A percentile compares a stretch with the other conserved stretches of the same genome.
Conservation (phyloP, 305 asterid genomes). For the Solanum hybrid region DNA sequence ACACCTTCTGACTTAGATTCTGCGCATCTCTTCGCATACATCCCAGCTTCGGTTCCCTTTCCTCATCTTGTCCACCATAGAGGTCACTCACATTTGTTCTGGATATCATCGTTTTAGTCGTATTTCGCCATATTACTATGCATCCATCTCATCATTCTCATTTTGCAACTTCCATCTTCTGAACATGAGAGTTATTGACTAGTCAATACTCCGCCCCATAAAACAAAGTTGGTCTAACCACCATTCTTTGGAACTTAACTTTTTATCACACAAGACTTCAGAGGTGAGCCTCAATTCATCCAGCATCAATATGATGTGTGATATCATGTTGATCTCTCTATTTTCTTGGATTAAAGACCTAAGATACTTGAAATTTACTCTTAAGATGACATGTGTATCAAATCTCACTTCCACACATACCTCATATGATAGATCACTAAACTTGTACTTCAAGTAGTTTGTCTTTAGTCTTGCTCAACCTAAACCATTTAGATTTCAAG, state of each 20-base stretch:
- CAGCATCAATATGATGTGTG: neutral
- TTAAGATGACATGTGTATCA: neutral
- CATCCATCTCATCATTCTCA: neutral
- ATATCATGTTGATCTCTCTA: neutral
- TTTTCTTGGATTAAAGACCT: neutral
- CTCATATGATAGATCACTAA: neutral
- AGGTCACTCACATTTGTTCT: neutral
- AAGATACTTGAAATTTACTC: neutral
- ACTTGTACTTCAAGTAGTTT: neutral
- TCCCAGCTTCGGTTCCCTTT: neutral
- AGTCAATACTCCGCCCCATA: neutral
- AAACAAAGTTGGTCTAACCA: neutral
- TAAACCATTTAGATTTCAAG: neutral
- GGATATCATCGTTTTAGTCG: neutral
- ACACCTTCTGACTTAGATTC: neutral
- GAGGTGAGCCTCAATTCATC: neutral
- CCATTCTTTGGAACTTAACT: neutral
- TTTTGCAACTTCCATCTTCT: neutral
- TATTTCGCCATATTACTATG: neutral
- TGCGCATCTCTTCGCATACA: neutral
- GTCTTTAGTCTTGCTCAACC: neutral
- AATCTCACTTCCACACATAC: neutral
- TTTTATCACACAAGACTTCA: neutral
- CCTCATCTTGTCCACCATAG: neutral
- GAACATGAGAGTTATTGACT: neutral